Percentiles rank a stretch among this genome's conserved stretches.
Conservation (phyloP, 441 rosid genomes). For the Euphorbia celastroides region DNA sequence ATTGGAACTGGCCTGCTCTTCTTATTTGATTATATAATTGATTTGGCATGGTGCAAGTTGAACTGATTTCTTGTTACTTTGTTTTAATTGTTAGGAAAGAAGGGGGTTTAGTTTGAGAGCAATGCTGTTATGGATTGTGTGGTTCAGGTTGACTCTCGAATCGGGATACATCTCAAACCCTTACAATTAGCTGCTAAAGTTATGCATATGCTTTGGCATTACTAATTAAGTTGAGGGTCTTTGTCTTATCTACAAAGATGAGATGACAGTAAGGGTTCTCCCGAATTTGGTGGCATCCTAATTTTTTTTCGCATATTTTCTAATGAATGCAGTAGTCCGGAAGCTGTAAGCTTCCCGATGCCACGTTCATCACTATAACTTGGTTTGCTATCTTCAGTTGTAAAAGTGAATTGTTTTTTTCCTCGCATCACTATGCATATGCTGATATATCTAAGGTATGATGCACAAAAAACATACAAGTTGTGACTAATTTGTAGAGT, state of each 20-base stretch:
- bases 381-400: too few species aligned
- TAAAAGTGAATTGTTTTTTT: too few species aligned
- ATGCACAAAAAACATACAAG: too few species aligned
- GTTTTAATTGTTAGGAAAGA: constrained; percentile 9
- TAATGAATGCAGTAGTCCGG: too few species aligned
- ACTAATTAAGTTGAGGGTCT: not conserved
- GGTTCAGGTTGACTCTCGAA: not conserved
- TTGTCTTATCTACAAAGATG: not conserved
- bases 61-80: not conserved
- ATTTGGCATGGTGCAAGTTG: not conserved
- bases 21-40: not conserved
- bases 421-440: too few species aligned
- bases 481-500: too few species aligned
- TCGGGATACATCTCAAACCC: not conserved
- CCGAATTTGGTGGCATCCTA: not conserved
- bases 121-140: not conserved
- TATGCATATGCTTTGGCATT: not conserved
- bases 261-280: constrained; percentile 12
- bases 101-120: constrained; percentile 8
- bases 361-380: too few species aligned
- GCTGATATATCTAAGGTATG: too few species aligned
- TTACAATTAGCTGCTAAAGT: constrained; percentile 14
- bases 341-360: too few species aligned
- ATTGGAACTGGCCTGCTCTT: not conserved
- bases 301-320: too few species aligned